phyloP scores from a whole-genome alignment of 495 filamentous ascomycete genomes.

The Penicillium lagena region DNA sequence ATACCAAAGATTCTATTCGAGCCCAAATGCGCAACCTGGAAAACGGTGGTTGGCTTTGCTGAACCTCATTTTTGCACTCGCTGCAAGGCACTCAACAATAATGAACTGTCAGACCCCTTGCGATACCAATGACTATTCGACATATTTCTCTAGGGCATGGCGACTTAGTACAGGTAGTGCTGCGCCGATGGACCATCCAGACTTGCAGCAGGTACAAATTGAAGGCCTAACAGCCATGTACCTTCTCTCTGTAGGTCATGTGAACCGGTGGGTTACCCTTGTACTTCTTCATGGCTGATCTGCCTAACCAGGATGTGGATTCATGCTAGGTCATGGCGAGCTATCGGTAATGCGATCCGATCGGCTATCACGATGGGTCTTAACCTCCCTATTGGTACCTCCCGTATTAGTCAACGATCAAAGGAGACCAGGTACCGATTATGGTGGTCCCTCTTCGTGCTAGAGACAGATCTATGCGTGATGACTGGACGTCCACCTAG shows the following conservation, averaged over 20 bases:
- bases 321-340: conserved; percentile 50
- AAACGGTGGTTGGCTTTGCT: conserved; percentile 48
- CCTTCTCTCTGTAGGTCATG: conserved; percentile 43
- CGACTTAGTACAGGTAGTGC: conserved; percentile 38
- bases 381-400: conserved; percentile 53
- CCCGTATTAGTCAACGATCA: conserved; percentile 35
- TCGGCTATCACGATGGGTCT: conserved; percentile 54
- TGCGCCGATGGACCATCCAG: conserved; percentile 38
- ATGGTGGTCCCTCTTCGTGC: conserved; percentile 51
- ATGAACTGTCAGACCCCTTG: conserved; percentile 21
- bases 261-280: conserved; percentile 41
- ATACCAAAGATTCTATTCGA: conserved; percentile 23
- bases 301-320: not conserved
- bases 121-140: conserved; percentile 36
- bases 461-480: conserved; percentile 50
- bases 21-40: conserved; percentile 18
- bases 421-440: conserved; percentile 37
- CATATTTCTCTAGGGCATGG: conserved; percentile 52
- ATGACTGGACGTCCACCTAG: conserved; percentile 56
- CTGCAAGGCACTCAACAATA: conserved; percentile 40
- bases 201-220: conserved; percentile 47
- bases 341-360: conserved; percentile 52
- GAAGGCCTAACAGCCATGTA: conserved; percentile 46
- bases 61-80: conserved; percentile 58
- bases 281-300: not conserved